Evolutionary conservation across 192 early-diverging fungal species (phyloP), one percentile per base, ranked within the genome.

Genomic region (Chytriomyces hyalinus): DNA sequence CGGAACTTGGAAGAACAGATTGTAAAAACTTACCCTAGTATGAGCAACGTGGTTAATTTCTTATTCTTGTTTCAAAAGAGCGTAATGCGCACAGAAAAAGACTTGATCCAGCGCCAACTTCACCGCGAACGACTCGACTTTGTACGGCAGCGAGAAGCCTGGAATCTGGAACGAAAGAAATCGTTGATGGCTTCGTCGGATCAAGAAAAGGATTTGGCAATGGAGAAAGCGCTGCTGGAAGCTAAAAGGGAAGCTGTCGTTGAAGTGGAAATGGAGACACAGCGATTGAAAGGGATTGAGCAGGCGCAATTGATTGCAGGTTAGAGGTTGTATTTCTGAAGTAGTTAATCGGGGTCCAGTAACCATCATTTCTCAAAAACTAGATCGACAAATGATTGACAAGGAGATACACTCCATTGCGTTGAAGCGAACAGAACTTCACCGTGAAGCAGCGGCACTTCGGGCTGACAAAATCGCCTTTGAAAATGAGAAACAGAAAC

Each of bases 51-150:
- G 51, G 10, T 26, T 26, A 26, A 26, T 57, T 15, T 57, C n/a
- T 57, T 10, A 57, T 10, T 15, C 51, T 57, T 57, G 51, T 26
- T 57, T 9, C 26, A 43, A 0, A 10, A 73, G 72, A 73, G 53
- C 57, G 24, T 73, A 2, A 57, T 62, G 44, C 43, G 67, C 11
- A 68, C 76, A 10, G 76, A 78, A 57, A 36, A 51, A 48, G 76
- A 78, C 46, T 36, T 68, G 7, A 68, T 68, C n/a, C 65, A 67
- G 28, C 51, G 60, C 24, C 66, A 67, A 20, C 67, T 78, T 6
- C 76, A 78, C n/a, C 65, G 76, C 22, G 76, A 78, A 62, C 47
- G 76, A 9, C 50, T 78, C 43, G 76, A 78, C 43, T 78, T 78
- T 46, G 47, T 78, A 10, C 64, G 66, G 9, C 57, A 47, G 43